Evolutionary conservation across 108 stramenopile genomes (phyloP).

Genomic region (Discostella stelligeroides): DNA sequence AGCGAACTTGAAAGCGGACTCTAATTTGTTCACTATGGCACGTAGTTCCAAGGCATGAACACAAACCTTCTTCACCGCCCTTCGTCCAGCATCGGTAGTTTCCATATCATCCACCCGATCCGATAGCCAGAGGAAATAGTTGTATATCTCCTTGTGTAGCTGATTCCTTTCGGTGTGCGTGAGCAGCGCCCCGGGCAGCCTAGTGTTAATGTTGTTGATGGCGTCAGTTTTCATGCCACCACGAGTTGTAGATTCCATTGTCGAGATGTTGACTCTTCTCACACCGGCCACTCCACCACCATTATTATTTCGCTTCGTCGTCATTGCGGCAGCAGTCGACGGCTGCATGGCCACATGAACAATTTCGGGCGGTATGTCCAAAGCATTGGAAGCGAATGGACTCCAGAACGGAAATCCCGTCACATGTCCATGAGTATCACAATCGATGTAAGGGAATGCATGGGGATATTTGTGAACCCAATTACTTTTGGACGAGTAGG

Average conservation of each 20-base stretch:
- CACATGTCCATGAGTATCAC: neutral
- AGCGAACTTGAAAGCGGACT: constrained; percentile 1
- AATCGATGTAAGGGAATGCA: constrained; percentile 14
- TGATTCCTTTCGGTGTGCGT: constrained; percentile 4
- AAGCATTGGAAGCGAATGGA: neutral
- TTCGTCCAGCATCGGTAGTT: constrained; percentile 10
- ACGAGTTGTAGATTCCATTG: too few relatives aligned
- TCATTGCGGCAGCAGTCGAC: neutral
- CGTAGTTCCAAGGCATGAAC: neutral
- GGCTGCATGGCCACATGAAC: neutral
- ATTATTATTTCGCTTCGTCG: neutral
- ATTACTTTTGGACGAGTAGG: constrained; percentile 9
- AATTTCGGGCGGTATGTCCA: constrained; percentile 25
- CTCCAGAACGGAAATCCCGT: constrained; percentile 21
- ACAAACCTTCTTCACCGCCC: neutral
- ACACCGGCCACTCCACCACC: neutral
- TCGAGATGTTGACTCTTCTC: too few relatives aligned
- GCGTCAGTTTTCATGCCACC: too few relatives aligned
- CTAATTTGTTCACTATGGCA: neutral
- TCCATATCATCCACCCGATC: constrained; percentile 1
- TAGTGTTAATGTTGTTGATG: too few relatives aligned
- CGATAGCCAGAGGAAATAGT: constrained; percentile 18
- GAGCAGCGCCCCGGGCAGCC: neutral
- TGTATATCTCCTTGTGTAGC: constrained; percentile 19
- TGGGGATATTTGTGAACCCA: constrained; percentile 23